Evolutionary conservation across 1,284 basidiomycete species (phyloP).

Genomic region (Boletus semigastroideus): DNA sequence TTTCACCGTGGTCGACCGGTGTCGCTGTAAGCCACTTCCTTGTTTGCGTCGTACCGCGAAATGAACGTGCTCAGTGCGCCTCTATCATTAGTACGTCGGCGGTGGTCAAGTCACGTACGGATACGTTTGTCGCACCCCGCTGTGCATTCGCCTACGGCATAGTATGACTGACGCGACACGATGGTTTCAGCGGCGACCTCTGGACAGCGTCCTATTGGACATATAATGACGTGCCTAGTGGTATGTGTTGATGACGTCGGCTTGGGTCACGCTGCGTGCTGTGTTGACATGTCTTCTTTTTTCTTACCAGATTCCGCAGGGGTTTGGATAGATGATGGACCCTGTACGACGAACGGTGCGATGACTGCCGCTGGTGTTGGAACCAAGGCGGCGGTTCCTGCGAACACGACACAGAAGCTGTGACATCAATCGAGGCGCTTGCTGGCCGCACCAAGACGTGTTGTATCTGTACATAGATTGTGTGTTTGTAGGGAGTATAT

Average conservation of each 20-base stretch:
- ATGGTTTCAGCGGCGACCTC: slow-evolving; percentile 22
- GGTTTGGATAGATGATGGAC: slow-evolving; percentile 17
- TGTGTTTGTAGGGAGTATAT: too few relatives aligned
- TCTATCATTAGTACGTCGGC: slow-evolving; percentile 16
- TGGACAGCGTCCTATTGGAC: slow-evolving; percentile 24
- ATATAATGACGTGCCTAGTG: slow-evolving; percentile 21
- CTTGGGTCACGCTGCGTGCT: too few relatives aligned
- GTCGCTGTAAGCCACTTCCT: slow-evolving; percentile 40
- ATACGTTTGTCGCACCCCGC: slow-evolving; percentile 1
- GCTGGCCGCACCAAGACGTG: too few relatives aligned
- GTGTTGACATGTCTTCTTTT: background rate
- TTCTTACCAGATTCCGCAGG: slow-evolving; percentile 12
- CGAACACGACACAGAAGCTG: too few relatives aligned
- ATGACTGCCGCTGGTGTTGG: too few relatives aligned
- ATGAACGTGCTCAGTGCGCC: background rate
- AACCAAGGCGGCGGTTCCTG: too few relatives aligned
- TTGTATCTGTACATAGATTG: too few relatives aligned
- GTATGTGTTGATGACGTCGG: too few relatives aligned
- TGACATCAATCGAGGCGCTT: too few relatives aligned
- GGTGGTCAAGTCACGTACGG: slow-evolving; percentile 25
- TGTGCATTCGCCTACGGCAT: too few relatives aligned
- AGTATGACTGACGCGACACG: too few relatives aligned
- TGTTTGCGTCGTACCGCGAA: background rate
- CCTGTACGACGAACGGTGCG: too few relatives aligned
- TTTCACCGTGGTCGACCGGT: slow-evolving; percentile 46